A percentile compares a stretch with the other conserved stretches of the same genome.
Evolutionary conservation across 2,329 filamentous ascomycete genomes (phyloP).

Genomic region (Exophiala xenobiotica): DNA sequence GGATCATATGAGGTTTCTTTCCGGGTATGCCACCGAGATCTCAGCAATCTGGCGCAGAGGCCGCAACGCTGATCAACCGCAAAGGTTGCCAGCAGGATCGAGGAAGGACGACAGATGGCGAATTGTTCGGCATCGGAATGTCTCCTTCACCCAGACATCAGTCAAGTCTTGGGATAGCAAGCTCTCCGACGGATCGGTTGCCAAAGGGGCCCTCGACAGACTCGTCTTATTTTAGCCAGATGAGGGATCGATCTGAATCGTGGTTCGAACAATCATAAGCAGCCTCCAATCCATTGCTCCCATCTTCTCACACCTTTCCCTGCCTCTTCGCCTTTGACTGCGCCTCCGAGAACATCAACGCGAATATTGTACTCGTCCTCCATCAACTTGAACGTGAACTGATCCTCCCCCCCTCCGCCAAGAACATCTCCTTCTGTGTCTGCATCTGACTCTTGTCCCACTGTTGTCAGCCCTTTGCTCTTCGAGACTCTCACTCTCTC

Average conservation of each 20-base stretch:
- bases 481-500: conserved; percentile 72
- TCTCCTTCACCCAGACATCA: no score
- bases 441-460: conserved; percentile 42
- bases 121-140: no score
- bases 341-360: conserved; percentile 72
- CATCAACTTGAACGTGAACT: conserved; percentile 79
- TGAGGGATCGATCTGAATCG: no score
- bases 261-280: conserved; percentile 53
- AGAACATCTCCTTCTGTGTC: conserved; percentile 77
- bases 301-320: conserved; percentile 74
- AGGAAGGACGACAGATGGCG: no score
- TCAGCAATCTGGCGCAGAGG: no score
- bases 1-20: conserved; percentile 17
- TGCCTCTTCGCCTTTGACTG: conserved; percentile 60
- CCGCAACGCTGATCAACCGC: no score
- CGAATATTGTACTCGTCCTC: conserved; percentile 73
- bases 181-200: no score
- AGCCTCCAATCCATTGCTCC: conserved; percentile 86
- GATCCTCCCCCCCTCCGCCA: conserved; percentile 74
- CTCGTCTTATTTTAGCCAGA: no score
- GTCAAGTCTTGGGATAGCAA: no score
- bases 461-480: conserved; percentile 67
- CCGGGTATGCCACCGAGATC: background rate
- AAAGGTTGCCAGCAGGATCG: no score
- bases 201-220: no score